Base-by-base conservation (phyloP, 768 basidiomycete species). In the Paxillus rubicundulus region DNA sequence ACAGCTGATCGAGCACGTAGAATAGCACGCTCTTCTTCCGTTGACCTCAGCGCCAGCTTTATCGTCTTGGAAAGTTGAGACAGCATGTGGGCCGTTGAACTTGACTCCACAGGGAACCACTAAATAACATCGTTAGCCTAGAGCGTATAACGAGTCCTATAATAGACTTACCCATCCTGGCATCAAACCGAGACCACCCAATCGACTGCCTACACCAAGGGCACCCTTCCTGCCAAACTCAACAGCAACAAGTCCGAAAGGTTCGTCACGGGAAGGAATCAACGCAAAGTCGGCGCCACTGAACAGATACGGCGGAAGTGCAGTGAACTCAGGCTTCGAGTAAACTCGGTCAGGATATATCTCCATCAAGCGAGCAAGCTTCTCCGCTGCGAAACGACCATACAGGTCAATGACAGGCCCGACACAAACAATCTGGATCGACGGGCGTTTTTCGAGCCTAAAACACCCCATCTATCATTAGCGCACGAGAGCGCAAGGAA, bases 41-140 rank as follows among this genome's bases (percentile, higher is more conserved):
- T 84, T 9, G 94, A 95, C 71, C 89, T 95, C 56, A 97, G 73
- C 5, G 94, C 94, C 74, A 95, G 78, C 69, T 96, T 96, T 76
- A 97, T 87, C 9, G 94, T 96, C 73, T 96, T 96, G 7, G 89
- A 87, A 54, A 96, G 72, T 67, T 97, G 94, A 12, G 94, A 96
- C 64, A 94, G 74, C 92, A 97, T 91, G 73, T 97, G 94, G 34
- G 85, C 86, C 5, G 92, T 94, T 24, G 94, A 87, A 56, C 77
- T 92, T 0, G 92, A 96, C 72, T 96, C 93, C 37, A 97, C 94
- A 45, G 94, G 94, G 79, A 93, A 96, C 94, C 94, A 97, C 92
- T 93, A 28, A 32, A 50, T 32, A 55, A 34, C 32, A 50, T 7
- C 17, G 6, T 49, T 14, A 46, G 44, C 13, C 20, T 40, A 14